These are phyloP conservation scores for Dioszegia crocea DNA, from an alignment of 768 basidiomycete species.

Conservation along the genomic window DNA sequence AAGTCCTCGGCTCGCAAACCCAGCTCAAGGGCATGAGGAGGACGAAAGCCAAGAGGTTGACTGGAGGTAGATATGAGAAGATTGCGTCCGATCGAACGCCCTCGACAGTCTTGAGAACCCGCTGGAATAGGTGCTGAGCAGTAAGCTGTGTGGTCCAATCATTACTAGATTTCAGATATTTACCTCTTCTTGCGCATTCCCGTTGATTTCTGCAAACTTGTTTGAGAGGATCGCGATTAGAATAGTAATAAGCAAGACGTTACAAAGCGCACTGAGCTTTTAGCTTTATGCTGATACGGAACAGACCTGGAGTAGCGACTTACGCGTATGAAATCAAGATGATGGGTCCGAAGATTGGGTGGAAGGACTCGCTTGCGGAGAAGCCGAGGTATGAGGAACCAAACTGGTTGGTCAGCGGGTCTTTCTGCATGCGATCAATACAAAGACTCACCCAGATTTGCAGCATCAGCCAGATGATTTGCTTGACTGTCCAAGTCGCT, in stretches of 20 bases:
- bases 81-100: constrained; percentile 85
- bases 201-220: constrained; percentile 74
- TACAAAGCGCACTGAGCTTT: constrained; percentile 36
- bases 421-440: not conserved
- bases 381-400: constrained; percentile 46
- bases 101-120: constrained; percentile 79
- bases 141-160: not conserved
- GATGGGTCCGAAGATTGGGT: constrained; percentile 48
- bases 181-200: constrained; percentile 64
- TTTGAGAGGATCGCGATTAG: constrained; percentile 88
- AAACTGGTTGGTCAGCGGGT: constrained; percentile 17
- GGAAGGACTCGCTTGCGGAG: constrained; percentile 42
- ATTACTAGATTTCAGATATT: not conserved
- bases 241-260: constrained; percentile 52
- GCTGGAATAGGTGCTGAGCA: constrained; percentile 75
- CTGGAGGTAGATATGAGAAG: constrained; percentile 83
- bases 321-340: constrained; percentile 48
- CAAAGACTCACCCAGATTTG: constrained; percentile 38
- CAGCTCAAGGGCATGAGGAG: constrained; percentile 76
- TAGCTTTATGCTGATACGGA: not conserved
- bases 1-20: constrained; percentile 65
- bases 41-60: constrained; percentile 59
- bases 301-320: constrained; percentile 5
- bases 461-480: constrained; percentile 50
- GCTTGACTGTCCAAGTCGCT: constrained; percentile 47